Evolutionary conservation across 192 early-diverging fungal genomes (phyloP).

Genomic region (Blastocladiella britannica): DNA sequence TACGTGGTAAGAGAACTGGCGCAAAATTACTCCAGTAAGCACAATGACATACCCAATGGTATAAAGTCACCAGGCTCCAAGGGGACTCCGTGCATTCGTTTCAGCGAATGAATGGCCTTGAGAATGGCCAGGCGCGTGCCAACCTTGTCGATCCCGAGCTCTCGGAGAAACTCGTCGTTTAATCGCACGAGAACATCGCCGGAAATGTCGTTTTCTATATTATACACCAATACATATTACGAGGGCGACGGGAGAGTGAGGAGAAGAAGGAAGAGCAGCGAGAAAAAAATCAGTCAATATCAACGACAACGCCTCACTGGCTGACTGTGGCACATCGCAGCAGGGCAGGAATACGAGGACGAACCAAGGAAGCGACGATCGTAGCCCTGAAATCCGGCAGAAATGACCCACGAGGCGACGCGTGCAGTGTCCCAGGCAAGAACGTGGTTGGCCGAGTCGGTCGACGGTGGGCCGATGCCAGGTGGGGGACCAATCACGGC

Average conservation of each 20-base stretch:
- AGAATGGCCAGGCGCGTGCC: conserved; percentile 25
- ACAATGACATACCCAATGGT: background rate
- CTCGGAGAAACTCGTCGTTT: conserved; percentile 29
- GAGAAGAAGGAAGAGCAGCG: too few species aligned
- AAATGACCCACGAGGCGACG: background rate
- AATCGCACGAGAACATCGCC: conserved; percentile 26
- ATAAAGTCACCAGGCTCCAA: background rate
- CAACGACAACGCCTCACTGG: background rate
- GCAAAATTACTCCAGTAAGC: too few species aligned
- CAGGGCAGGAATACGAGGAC: background rate
- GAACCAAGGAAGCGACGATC: background rate
- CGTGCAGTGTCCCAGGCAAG: background rate
- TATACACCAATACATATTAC: too few species aligned
- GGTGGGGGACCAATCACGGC: too few species aligned
- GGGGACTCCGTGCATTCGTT: conserved; percentile 2
- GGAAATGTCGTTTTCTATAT: conserved; percentile 28
- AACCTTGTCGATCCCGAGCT: conserved; percentile 24
- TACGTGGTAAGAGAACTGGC: too few species aligned
- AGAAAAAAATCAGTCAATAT: background rate
- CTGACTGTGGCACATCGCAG: background rate
- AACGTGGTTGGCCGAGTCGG: background rate
- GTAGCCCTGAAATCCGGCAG: background rate
- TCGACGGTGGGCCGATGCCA: background rate
- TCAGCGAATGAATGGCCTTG: conserved; percentile 18
- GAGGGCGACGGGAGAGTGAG: too few species aligned